Percentiles rank a stretch among this genome's conserved stretches.
Conservation (phyloP, 495 filamentous ascomycete genomes). For the Aspergillus panamensis region DNA sequence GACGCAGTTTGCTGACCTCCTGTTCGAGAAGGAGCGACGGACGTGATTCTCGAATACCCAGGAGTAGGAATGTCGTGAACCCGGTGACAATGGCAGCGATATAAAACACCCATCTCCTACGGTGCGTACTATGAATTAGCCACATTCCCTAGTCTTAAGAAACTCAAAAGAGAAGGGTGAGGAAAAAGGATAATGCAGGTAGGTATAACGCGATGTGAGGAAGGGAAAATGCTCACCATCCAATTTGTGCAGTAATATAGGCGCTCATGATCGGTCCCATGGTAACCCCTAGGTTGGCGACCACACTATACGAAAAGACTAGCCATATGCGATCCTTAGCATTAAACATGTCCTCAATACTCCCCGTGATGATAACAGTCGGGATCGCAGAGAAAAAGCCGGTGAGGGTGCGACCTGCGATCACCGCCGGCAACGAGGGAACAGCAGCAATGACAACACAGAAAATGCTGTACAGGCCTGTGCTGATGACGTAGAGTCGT, state of each 20-base stretch:
- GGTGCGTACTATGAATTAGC: conserved; percentile 25
- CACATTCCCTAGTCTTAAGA: not conserved
- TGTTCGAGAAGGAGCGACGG: conserved; percentile 32
- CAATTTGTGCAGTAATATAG: conserved; percentile 32
- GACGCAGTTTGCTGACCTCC: conserved; percentile 25
- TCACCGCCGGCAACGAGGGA: conserved; percentile 27
- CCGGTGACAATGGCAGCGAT: conserved; percentile 23
- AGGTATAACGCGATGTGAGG: not conserved
- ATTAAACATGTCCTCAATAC: conserved; percentile 50
- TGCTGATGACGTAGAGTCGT: conserved; percentile 39
- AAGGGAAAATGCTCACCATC: conserved; percentile 30
- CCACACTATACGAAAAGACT: conserved; percentile 40
- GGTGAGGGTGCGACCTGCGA: conserved; percentile 37
- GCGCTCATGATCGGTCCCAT: conserved; percentile 44
- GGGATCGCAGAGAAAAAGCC: conserved; percentile 48
- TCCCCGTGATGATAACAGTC: conserved; percentile 41
- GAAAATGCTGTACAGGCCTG: conserved; percentile 32
- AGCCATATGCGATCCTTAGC: conserved; percentile 42
- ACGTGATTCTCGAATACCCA: conserved; percentile 31
- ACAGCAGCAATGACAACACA: conserved; percentile 35
- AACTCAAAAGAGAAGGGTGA: not conserved
- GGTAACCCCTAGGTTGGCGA: conserved; percentile 37
- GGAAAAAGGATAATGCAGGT: not conserved
- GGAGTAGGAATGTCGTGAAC: conserved; percentile 14
- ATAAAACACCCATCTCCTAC: conserved; percentile 35